phyloP scores from a whole-genome alignment of 23 red algal species.

The Gracilariopsis chorda region DNA sequence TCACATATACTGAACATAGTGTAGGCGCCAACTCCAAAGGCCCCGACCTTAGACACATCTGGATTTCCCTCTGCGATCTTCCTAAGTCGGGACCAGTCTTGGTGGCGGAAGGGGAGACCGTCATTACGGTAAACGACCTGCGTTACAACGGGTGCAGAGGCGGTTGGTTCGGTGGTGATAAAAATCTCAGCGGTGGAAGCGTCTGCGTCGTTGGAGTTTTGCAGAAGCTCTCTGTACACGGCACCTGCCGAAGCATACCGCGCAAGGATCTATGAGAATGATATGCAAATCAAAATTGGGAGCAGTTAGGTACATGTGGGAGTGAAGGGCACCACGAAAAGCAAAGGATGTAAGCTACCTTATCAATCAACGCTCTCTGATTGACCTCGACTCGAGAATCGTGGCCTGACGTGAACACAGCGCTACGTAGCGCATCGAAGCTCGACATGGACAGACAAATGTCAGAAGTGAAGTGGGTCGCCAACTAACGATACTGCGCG shows the following conservation, averaged over 20 bases:
- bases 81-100: slow-evolving; percentile 59
- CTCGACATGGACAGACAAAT: neutral
- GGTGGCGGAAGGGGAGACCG: slow-evolving; percentile 50
- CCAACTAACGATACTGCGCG: too few relatives aligned
- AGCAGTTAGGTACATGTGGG: too few relatives aligned
- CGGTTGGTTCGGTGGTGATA: slow-evolving; percentile 21
- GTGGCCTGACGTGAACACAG: slow-evolving; percentile 27
- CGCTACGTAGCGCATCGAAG: slow-evolving; percentile 42
- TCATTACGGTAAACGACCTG: slow-evolving; percentile 65
- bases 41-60: slow-evolving; percentile 54
- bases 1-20: slow-evolving; percentile 74
- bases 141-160: slow-evolving; percentile 18
- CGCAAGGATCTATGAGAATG: slow-evolving; percentile 46
- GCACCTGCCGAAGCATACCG: slow-evolving; percentile 58
- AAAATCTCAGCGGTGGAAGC: slow-evolving; percentile 39
- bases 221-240: slow-evolving; percentile 72
- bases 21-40: slow-evolving; percentile 67
- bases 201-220: slow-evolving; percentile 78
- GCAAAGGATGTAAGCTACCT: slow-evolving; percentile 35
- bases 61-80: slow-evolving; percentile 82
- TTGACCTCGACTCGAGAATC: slow-evolving; percentile 63
- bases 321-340: too few relatives aligned
- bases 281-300: too few relatives aligned
- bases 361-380: slow-evolving; percentile 60
- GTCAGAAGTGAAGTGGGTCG: too few relatives aligned